Evolutionary conservation across 108 stramenopile genomes (phyloP), one percentile per base, ranked within the genome.

Genomic region (Parmales sp.): DNA sequence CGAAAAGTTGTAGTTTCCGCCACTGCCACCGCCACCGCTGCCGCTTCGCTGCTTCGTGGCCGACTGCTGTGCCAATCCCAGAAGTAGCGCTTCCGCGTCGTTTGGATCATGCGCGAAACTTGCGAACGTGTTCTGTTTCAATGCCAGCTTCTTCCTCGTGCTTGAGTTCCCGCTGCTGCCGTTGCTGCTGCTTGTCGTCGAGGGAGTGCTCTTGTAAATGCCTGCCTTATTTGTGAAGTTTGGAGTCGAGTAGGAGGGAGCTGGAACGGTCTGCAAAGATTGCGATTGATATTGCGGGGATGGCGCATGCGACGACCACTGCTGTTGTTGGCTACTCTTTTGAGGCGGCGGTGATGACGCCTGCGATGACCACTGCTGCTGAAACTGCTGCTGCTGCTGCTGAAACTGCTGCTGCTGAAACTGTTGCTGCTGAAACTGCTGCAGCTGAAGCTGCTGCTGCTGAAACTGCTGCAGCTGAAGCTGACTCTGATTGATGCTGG

Each of bases 81-180:
- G 73, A 36, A 84, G 46, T 49, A 67, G 76, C 8, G 43, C 39
- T 68, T 92, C 91, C 1, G 82, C 83, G 37, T 84, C 79, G 51
- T 92, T 92, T 2, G 91, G 91, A 70, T 92, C 91, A 69, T 83
- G 87, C 44, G 75, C 63, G 68, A 84, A 92, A n/a, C 45, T 51
- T 6, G 75, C 13, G 46, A 89, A 92, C 18, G 91, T 87, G 51
- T 92, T 92, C 45, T 88, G 86, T 39, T 82, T 82, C 34, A 71
- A 76, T n/a, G n/a, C n/a, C n/a, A n/a, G n/a, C n/a, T n/a, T n/a
- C n/a, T n/a, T n/a, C n/a, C n/a, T n/a, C n/a, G 6, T 51, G 66
- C 65, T 72, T 26, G 72, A 92, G 83, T 66, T 75, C 83, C 2
- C 82, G 64, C 39, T 78, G 66, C 50, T 85, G 81, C 20, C 54